A percentile compares a stretch with the other conserved stretches of the same genome.
phyloP scores from a whole-genome alignment of 2,329 filamentous ascomycete species.

The Chrysoporthe austroafricana region DNA sequence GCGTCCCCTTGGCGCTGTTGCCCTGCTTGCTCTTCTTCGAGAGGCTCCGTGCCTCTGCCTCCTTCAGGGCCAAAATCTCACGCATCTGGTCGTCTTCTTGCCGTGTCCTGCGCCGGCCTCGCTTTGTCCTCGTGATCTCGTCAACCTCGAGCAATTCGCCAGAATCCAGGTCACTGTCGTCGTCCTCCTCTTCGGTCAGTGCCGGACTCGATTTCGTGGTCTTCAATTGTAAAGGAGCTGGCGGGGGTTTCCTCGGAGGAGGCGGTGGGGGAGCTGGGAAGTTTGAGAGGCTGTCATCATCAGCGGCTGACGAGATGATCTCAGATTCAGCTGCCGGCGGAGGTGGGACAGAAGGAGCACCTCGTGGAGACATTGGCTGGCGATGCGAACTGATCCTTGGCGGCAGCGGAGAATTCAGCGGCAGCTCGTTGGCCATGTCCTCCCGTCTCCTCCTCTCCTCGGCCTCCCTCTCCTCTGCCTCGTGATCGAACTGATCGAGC shows the following conservation, averaged over 20 bases:
- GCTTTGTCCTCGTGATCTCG: slow-evolving; percentile 61
- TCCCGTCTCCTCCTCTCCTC: slow-evolving; percentile 51
- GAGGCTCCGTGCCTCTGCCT: slow-evolving; percentile 71
- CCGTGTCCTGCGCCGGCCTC: slow-evolving; percentile 81
- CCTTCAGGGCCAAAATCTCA: slow-evolving; percentile 67
- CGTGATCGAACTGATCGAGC: slow-evolving; percentile 58
- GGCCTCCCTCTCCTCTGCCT: slow-evolving; percentile 54
- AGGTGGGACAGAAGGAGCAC: slow-evolving; percentile 45
- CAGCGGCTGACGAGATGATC: slow-evolving; percentile 48
- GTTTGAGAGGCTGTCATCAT: slow-evolving; percentile 50
- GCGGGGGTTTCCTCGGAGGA: slow-evolving; percentile 78
- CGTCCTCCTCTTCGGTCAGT: slow-evolving; percentile 61
- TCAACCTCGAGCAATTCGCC: slow-evolving; percentile 76
- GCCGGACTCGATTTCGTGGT: slow-evolving; percentile 41
- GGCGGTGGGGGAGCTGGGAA: slow-evolving; percentile 60
- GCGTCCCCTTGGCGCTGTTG: slow-evolving; percentile 53
- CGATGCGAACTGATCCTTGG: slow-evolving; percentile 60
- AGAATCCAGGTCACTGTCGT: slow-evolving; percentile 78
- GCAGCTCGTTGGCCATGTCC: slow-evolving; percentile 51
- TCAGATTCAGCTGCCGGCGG: slow-evolving; percentile 40
- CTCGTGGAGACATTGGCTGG: slow-evolving; percentile 59
- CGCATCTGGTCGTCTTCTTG: slow-evolving; percentile 85
- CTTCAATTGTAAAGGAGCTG: slow-evolving; percentile 78
- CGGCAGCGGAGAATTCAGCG: slow-evolving; percentile 56
- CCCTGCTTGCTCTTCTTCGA: slow-evolving; percentile 72